These are phyloP conservation scores for Saturnispora besseyi DNA, from an alignment of 805 yeast genomes.

Conservation along the genomic window DNA sequence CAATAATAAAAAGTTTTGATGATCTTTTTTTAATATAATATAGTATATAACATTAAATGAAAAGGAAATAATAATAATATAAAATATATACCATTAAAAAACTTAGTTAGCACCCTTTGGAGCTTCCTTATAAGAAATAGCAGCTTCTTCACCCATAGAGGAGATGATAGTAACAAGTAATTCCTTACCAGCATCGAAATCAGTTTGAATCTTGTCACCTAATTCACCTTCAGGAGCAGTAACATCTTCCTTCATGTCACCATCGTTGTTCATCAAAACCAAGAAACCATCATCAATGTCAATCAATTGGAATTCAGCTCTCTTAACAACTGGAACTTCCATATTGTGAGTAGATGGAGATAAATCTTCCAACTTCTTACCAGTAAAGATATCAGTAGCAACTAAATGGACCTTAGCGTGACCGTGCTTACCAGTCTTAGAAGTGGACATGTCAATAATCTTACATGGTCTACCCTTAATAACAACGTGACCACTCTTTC, in stretches of 20 bases:
- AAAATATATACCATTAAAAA: conserved; percentile 6
- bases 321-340: conserved; percentile 97
- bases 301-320: conserved; percentile 94
- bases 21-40: too few relatives aligned
- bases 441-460: conserved; percentile 99
- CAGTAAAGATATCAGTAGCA: conserved; percentile 97
- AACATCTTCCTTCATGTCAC: conserved; percentile 99
- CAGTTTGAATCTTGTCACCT: conserved; percentile 86
- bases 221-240: conserved; percentile 96
- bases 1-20: not conserved
- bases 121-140: conserved; percentile 97
- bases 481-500: conserved; percentile 99
- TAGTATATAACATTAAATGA: not conserved
- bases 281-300: conserved; percentile 98
- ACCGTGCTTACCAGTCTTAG: conserved; percentile 99
- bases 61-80: not conserved
- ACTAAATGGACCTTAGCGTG: conserved; percentile 99
- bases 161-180: conserved; percentile 92
- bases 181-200: conserved; percentile 97
- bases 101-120: conserved; percentile 46
- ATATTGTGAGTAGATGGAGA: conserved; percentile 99
- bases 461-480: conserved; percentile 99
- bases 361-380: conserved; percentile 98
- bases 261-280: conserved; percentile 92
- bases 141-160: conserved; percentile 99